Conservation (phyloP, 2,329 filamentous ascomycete genomes). For the Paraconiothyrium sp. region DNA sequence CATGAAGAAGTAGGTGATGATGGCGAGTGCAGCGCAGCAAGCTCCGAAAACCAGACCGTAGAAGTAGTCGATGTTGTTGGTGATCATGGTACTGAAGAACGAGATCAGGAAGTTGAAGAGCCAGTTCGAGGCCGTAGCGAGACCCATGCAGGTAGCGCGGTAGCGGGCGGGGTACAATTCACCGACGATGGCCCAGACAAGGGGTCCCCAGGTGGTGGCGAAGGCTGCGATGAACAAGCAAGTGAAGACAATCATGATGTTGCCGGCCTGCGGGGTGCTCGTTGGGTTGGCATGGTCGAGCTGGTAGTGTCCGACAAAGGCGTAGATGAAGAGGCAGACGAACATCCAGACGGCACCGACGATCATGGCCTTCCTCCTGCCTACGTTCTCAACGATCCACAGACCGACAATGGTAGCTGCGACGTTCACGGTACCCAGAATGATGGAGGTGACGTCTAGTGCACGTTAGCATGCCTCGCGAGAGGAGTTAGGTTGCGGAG, state of each 20-base stretch:
- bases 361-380: conserved; percentile 58
- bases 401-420: conserved; percentile 57
- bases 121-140: conserved; percentile 58
- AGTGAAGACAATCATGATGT: conserved; percentile 73
- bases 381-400: conserved; percentile 58
- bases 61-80: conserved; percentile 72
- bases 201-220: conserved; percentile 75
- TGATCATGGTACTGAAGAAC: conserved; percentile 85
- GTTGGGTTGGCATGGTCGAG: conserved; percentile 45
- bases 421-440: conserved; percentile 61
- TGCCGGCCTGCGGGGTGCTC: conserved; percentile 58
- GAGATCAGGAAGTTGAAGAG: conserved; percentile 59
- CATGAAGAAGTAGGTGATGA: conserved; percentile 81
- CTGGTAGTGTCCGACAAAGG: conserved; percentile 57
- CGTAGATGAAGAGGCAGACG: conserved; percentile 66
- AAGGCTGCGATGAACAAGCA: conserved; percentile 74
- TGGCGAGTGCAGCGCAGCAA: conserved; percentile 70
- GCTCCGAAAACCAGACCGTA: conserved; percentile 81
- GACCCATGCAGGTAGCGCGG: conserved; percentile 56
- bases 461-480: not conserved
- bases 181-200: conserved; percentile 75
- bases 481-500: not conserved
- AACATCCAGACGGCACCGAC: conserved; percentile 59
- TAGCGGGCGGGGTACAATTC: conserved; percentile 72
- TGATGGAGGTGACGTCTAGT: conserved; percentile 56